These are phyloP conservation scores for Aegilops bicornis DNA, from an alignment of 176 grass and related monocot species.

Conservation along the genomic window DNA sequence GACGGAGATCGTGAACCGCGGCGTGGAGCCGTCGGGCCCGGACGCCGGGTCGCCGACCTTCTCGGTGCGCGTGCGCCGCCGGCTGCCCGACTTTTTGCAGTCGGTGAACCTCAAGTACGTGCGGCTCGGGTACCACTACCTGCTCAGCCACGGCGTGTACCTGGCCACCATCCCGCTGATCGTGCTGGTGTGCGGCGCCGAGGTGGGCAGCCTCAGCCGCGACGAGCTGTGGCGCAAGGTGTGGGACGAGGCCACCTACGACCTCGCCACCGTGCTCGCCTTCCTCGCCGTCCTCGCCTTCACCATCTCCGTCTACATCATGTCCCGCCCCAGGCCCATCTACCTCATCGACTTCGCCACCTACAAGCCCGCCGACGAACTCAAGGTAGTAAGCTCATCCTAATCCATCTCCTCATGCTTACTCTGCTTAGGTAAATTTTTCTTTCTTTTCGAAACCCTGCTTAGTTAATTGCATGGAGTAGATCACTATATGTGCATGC, in stretches of 20 bases:
- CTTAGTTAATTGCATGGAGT: not conserved
- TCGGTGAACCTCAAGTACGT: conserved; percentile 99
- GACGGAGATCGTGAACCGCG: conserved; percentile 95
- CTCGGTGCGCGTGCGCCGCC: conserved; percentile 81
- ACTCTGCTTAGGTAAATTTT: no score
- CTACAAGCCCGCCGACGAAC: conserved; percentile 86
- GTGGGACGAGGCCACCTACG: conserved; percentile 91
- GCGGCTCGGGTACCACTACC: conserved; percentile 88
- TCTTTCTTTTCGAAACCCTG: no score
- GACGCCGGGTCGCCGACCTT: conserved; percentile 93
- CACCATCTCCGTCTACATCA: conserved; percentile 91
- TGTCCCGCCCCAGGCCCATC: conserved; percentile 78
- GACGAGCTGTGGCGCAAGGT: conserved; percentile 85
- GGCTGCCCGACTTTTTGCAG: conserved; percentile 96
- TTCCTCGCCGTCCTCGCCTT: conserved; percentile 92
- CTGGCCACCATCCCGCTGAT: conserved; percentile 88
- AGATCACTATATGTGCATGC: not conserved
- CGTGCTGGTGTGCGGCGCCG: conserved; percentile 83
- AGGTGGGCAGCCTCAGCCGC: conserved; percentile 86
- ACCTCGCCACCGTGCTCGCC: conserved; percentile 89
- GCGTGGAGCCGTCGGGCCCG: conserved; percentile 84
- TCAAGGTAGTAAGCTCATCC: conserved; percentile 50
- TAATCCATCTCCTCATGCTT: not conserved
- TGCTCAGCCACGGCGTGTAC: conserved; percentile 93
- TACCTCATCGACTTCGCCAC: conserved; percentile 97